Evolutionary conservation across 768 basidiomycete species (phyloP), one percentile per base, ranked within the genome.

Genomic region (Cubamyces lactineus): DNA sequence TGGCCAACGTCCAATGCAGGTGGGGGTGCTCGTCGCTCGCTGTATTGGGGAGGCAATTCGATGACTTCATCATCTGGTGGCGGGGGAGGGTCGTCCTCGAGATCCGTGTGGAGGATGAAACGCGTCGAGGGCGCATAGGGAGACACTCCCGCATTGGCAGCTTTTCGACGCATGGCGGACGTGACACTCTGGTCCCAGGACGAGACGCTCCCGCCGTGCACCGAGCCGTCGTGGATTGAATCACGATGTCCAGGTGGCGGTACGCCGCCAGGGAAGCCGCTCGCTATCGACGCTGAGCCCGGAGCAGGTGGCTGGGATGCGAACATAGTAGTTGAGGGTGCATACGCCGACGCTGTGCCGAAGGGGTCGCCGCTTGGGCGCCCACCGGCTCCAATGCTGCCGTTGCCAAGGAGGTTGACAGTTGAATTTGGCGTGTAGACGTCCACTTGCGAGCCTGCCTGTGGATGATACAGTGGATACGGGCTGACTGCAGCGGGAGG

Each of bases 31-130:
- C 80, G 80, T 39, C 82, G 76, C 62, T 84, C 86, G 24, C 80
- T 79, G 69, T 92, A 92, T 70, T 85, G 85, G 16, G 89, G 89
- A 26, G 90, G 90, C n/a, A 91, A 79, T 73, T 92, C 90, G 6
- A 91, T 79, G 21, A 89, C 74, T 6, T 80, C 88, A 17, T 81
- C 74, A 16, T 58, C 57, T n/a, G 57, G 24, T 74, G 76, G 80
- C 54, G 77, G 77, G 7, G 82, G 76, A 11, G 75, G 41, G 13
- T 69, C 74, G 67, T 91, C 89, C 55, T 88, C 88, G 8, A 80
- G 81, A 69, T 91, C 91, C 3, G 84, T 86, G 65, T 91, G 89
- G 6, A 90, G 65, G 59, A 91, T 78, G 70, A 84, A 87, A 49
- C 86, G 82, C 21, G 86, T 75, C 4, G 80, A 74, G 77, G 67